Evolutionary conservation across 2,329 filamentous ascomycete species (phyloP).

Genomic region (Scytalidium sp.): DNA sequence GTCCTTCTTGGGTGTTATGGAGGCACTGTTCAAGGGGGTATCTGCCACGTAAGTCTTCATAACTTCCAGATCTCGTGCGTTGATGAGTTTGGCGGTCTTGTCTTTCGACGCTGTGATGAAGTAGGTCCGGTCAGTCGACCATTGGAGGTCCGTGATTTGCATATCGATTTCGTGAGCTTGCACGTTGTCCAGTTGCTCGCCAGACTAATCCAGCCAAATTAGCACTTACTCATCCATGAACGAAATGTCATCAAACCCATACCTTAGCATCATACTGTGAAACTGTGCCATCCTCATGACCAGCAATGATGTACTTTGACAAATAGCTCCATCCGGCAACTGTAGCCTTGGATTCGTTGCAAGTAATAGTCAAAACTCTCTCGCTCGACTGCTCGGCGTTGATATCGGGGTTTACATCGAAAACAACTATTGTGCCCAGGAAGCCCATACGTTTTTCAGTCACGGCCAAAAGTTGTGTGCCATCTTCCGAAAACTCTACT

Average conservation of each 20-base stretch:
- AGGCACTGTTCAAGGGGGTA: constrained; percentile 93
- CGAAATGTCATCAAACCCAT: constrained; percentile 18
- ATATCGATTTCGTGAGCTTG: constrained; percentile 82
- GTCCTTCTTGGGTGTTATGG: constrained; percentile 93
- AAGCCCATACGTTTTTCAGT: constrained; percentile 99
- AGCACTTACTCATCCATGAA: constrained; percentile 7
- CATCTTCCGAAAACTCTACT: constrained; percentile 96
- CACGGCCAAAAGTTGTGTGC: constrained; percentile 83
- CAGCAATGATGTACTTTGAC: constrained; percentile 93
- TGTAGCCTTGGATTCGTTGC: constrained; percentile 93
- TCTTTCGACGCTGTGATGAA: constrained; percentile 99
- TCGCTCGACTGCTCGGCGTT: constrained; percentile 83
- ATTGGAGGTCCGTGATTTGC: constrained; percentile 85
- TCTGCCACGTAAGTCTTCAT: constrained; percentile 92
- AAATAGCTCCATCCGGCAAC: constrained; percentile 96
- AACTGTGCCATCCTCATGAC: constrained; percentile 93
- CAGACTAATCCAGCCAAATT: constrained; percentile 48
- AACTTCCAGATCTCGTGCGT: constrained; percentile 80
- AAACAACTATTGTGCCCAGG: constrained; percentile 88
- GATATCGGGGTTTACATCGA: constrained; percentile 82
- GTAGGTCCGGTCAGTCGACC: constrained; percentile 89
- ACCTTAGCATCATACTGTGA: constrained; percentile 91
- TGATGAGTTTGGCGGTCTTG: constrained; percentile 92
- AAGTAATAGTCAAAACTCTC: constrained; percentile 81
- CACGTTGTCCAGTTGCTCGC: constrained; percentile 77